Percentiles rank a stretch among this genome's conserved stretches.
These are phyloP conservation scores for Fusarium fujikuroi DNA, from an alignment of 2,329 filamentous ascomycete species.

Conservation along the genomic window DNA sequence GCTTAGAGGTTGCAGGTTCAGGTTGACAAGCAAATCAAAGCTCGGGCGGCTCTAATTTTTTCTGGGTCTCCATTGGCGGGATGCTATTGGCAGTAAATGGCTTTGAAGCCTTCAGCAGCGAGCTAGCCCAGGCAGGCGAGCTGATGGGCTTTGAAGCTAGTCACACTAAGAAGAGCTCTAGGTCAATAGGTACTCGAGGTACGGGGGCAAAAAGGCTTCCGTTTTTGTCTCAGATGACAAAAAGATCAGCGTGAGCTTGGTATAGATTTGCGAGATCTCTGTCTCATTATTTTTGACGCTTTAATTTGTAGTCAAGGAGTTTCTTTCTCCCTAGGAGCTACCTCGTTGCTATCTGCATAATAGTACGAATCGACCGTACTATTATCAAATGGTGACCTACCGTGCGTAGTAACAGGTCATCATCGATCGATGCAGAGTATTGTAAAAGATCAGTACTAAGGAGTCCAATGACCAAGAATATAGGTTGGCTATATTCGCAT, in stretches of 20 bases:
- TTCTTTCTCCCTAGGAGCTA: background rate
- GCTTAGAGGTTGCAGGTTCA: constrained; percentile 19
- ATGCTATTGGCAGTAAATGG: constrained; percentile 5
- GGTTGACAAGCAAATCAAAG: constrained; percentile 31
- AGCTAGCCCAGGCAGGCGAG: constrained; percentile 1
- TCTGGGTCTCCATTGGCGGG: constrained; percentile 18
- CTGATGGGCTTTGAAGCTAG: constrained; percentile 25
- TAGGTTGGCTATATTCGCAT: background rate
- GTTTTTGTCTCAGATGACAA: background rate
- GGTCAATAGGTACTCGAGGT: background rate
- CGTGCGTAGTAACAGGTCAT: background rate
- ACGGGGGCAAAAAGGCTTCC: background rate
- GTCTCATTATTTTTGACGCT: background rate
- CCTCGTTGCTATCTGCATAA: background rate
- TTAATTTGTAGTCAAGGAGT: background rate
- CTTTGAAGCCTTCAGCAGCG: background rate
- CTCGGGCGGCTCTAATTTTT: constrained; percentile 24
- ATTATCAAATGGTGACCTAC: background rate
- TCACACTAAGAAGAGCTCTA: constrained; percentile 10
- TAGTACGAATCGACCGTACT: background rate
- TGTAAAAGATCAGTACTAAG: background rate
- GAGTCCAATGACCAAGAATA: background rate
- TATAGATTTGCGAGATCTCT: too few relatives aligned
- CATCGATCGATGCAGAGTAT: background rate
- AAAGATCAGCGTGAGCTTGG: background rate